Base-by-base conservation (phyloP, 75 land plant species). In the Pinus tabuliformis region DNA sequence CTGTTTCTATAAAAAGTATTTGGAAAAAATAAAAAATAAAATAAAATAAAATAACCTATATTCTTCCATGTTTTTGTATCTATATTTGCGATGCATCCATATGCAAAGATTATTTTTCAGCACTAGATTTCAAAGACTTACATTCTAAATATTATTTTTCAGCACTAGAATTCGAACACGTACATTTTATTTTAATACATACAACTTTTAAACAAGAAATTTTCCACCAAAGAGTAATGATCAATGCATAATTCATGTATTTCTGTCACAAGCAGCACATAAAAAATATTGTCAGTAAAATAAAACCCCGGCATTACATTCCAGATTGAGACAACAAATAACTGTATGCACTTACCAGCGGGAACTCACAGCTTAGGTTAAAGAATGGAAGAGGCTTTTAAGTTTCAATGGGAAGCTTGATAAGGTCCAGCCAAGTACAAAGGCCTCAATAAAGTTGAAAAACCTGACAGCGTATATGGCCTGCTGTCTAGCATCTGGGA, bases 71-170 rank as follows among this genome's bases (percentile, higher is more conserved):
- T 66, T 68, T 42, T 5, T 11, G 24, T 68, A 3, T 42, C 22
- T 68, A 68, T 68, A 45, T 68, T 42, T 68, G 8, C 11, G 11
- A 68, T 68, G 72, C 6, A 45, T 66, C 70, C 70, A 8, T 39
- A 39, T 20, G 39, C 45, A 66, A 39, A 49, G 54, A 49, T 49
- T 49, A 49, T 49, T 49, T 49, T 49, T 49, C 12, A 2, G 54
- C 54, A 49, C 54, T 9, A 49, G 54, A 49, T 45, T 33, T 33
- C 33, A 33, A 33, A 33, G 33, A 33, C 33, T 33, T 33, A 33
- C 33, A 33, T 33, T 33, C 33, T 33, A 1, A 2, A 33, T 33
- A 49, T 49, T 49, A 49, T 49, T 49, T 49, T 49, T 49, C 12
- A 2, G 12, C 54, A 49, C 54, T 9, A 49, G 54, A 49, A 0